Percentiles rank a stretch among this genome's conserved stretches.
Conservation (phyloP, 495 filamentous ascomycete species). For the Talaromyces thailandensis region DNA sequence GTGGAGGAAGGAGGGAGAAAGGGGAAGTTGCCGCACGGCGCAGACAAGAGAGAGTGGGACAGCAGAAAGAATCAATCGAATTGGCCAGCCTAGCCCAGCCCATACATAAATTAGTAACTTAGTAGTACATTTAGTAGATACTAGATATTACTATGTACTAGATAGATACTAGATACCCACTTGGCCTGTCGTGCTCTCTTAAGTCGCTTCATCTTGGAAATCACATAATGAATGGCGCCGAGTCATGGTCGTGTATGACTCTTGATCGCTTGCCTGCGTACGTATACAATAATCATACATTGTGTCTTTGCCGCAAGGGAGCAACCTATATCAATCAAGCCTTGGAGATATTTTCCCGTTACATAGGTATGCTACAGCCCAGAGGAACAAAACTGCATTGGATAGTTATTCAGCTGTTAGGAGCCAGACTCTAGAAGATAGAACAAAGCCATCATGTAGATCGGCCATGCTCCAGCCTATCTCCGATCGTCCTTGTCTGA, state of each 20-base stretch:
- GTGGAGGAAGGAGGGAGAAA: neutral
- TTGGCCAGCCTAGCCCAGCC: neutral
- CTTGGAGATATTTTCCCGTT: neutral
- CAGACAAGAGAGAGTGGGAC: too few relatives aligned
- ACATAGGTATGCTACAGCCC: neutral
- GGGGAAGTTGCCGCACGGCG: neutral
- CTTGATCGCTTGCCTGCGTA: neutral
- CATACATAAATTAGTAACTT: too few relatives aligned
- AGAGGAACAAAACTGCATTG: neutral
- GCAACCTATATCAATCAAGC: neutral
- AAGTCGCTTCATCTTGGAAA: neutral
- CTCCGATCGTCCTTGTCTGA: slow-evolving; percentile 6
- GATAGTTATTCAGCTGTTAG: neutral
- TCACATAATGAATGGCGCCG: neutral
- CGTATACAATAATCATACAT: too few relatives aligned
- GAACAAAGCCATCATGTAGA: neutral
- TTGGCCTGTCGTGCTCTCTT: neutral
- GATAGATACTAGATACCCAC: neutral
- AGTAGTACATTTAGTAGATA: too few relatives aligned
- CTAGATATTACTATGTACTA: too few relatives aligned
- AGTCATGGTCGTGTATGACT: neutral
- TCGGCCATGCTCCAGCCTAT: neutral
- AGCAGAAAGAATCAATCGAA: neutral
- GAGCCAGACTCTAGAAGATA: neutral
- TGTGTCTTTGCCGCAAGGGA: neutral